Percentiles rank a stretch among this genome's conserved stretches.
Conservation (phyloP, 495 filamentous ascomycete genomes). For the Penicillium goetzii region DNA sequence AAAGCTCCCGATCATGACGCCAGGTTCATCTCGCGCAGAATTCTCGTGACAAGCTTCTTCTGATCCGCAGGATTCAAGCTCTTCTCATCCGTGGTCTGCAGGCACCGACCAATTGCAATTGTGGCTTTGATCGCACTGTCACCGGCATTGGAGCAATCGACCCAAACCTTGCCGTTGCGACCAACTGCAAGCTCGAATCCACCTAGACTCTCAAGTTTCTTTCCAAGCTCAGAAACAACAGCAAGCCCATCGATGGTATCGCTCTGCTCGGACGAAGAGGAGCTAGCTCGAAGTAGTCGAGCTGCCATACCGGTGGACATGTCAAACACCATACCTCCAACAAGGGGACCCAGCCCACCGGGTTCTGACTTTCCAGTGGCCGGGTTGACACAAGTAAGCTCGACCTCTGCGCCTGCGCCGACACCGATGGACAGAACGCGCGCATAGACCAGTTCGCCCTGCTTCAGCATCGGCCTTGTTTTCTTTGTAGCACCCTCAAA, state of each 20-base stretch:
- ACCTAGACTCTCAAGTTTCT: constrained; percentile 62
- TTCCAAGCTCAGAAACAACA: constrained; percentile 81
- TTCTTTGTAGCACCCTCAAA: constrained; percentile 94
- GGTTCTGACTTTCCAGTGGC: constrained; percentile 85
- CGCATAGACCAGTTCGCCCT: constrained; percentile 83
- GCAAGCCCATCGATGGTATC: constrained; percentile 65
- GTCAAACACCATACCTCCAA: constrained; percentile 84
- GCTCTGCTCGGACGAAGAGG: constrained; percentile 61
- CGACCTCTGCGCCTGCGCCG: constrained; percentile 81
- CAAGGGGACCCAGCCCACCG: constrained; percentile 84
- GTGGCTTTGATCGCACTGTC: constrained; percentile 60
- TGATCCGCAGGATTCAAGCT: constrained; percentile 72
- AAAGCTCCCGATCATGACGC: constrained; percentile 27
- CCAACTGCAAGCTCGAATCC: constrained; percentile 95
- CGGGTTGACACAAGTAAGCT: constrained; percentile 85
- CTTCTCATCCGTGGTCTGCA: constrained; percentile 73
- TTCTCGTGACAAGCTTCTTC: constrained; percentile 74
- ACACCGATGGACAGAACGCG: constrained; percentile 68
- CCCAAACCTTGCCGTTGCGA: constrained; percentile 92
- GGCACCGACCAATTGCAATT: constrained; percentile 76
- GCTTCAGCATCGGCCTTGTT: constrained; percentile 74
- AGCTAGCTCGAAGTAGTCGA: constrained; percentile 60
- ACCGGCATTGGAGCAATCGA: constrained; percentile 68
- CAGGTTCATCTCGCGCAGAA: constrained; percentile 58
- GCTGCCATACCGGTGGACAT: constrained; percentile 80